Base-by-base conservation (phyloP, 2,329 filamentous ascomycete genomes). In the Fragosphaeria purpurea region DNA sequence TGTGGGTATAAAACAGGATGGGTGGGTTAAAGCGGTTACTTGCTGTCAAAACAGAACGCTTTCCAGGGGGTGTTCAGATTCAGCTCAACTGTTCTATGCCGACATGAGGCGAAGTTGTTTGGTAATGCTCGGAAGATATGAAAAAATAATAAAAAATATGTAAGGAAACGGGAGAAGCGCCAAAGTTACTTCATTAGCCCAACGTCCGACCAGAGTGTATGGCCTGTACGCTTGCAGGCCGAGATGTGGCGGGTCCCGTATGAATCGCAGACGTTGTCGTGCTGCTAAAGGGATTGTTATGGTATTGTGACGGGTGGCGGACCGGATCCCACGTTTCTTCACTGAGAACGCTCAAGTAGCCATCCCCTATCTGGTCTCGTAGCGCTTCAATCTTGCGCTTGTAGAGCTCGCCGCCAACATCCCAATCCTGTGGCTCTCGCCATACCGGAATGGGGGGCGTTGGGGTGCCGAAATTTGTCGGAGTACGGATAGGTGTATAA, bases 381-480 rank as follows among this genome's bases (percentile, higher is more conserved):
- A 96, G 70, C 4, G 86, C 82, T 65, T 95, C 89, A 50, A 97
- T 85, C 66, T 93, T 93, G 64, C 86, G 86, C 51, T 86, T 82
- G 66, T 95, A 97, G 7, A 87, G 72, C 60, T 93, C 87, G 49
- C 85, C 85, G 52, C 80, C 79, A 42, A 79, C 70, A 53, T 82
- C 80, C 77, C 83, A 87, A 52, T 85, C 76, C 44, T 73, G 69
- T 5, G 69, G 57, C 10, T 71, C 69, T 32, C 63, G 65, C 70
- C 71, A 73, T 12, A 46, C 3, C 9, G 38, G 32, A 10, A n/a
- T 22, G 9, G 49, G 32, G 2, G 44, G 37, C 1, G 42, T 8
- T 5, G 10, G 33, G 3, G 38, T 33, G 3, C 39, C n/a, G 4
- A 22, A 9, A 8, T 51, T 53, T 7, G 50, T 49, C 6, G 53